Conservation (phyloP, 78 protist genomes). For the Trichosphaerium sp. region DNA sequence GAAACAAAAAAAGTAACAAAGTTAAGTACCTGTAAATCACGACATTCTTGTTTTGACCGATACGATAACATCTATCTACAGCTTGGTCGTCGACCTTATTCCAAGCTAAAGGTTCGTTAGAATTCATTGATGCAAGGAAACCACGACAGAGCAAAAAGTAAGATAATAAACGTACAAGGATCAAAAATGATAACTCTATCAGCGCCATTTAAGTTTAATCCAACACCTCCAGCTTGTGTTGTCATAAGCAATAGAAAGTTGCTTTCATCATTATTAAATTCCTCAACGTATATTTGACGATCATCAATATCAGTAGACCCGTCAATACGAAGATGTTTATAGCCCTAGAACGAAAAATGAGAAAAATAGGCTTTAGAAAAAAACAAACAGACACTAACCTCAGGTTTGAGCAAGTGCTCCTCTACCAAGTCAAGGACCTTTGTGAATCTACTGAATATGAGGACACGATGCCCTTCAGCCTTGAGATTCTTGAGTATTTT, state of each 20-base stretch:
- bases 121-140: too few species aligned
- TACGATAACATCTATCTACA: slow-evolving; percentile 87
- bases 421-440: neutral
- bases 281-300: neutral
- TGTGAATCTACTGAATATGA: neutral
- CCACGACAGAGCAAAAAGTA: neutral
- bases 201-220: slow-evolving; percentile 44
- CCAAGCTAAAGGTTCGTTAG: too few species aligned
- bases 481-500: neutral
- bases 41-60: slow-evolving; percentile 89
- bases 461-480: slow-evolving; percentile 1
- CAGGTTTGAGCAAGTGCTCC: neutral
- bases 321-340: neutral
- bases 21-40: slow-evolving; percentile 12
- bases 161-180: neutral
- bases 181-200: slow-evolving; percentile 7
- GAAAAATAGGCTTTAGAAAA: too few species aligned
- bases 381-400: too few species aligned
- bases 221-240: slow-evolving; percentile 37
- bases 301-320: neutral
- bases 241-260: slow-evolving; percentile 1
- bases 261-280: neutral
- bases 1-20: neutral
- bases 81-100: slow-evolving; percentile 77
- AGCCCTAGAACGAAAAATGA: neutral